These are phyloP conservation scores for Butyriboletus appendiculatus DNA, from an alignment of 1,284 basidiomycete species.

Conservation along the genomic window DNA sequence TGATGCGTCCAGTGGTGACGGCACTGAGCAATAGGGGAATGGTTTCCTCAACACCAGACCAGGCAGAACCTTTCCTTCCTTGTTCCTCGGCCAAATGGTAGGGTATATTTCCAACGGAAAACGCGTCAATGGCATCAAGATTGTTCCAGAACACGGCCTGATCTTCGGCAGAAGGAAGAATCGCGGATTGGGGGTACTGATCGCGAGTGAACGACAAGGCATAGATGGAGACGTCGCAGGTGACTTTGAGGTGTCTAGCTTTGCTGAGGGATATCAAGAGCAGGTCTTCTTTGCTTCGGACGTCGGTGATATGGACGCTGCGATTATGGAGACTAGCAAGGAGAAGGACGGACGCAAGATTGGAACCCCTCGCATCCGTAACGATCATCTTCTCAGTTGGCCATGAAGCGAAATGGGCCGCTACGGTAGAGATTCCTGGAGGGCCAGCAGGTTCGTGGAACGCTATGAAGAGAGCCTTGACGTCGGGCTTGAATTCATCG, in stretches of 20 bases:
- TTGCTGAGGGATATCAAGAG: constrained; percentile 94
- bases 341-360: constrained; percentile 92
- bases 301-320: constrained; percentile 93
- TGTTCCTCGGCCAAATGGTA: constrained; percentile 76
- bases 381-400: constrained; percentile 90
- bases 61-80: constrained; percentile 64
- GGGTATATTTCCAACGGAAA: constrained; percentile 88
- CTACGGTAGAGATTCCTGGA: constrained; percentile 64
- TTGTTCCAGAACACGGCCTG: constrained; percentile 90
- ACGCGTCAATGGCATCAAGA: constrained; percentile 84
- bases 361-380: constrained; percentile 90
- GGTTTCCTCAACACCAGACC: constrained; percentile 87
- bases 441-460: constrained; percentile 56
- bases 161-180: constrained; percentile 78
- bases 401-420: constrained; percentile 91
- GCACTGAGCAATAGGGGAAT: constrained; percentile 89
- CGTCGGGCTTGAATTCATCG: constrained; percentile 77
- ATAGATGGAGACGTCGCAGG: constrained; percentile 95
- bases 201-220: constrained; percentile 88
- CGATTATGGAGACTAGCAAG: constrained; percentile 91
- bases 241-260: constrained; percentile 91
- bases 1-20: constrained; percentile 78
- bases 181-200: constrained; percentile 65
- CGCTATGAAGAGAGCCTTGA: constrained; percentile 85
- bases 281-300: constrained; percentile 87